Evolutionary conservation across 176 grass and related monocot genomes (phyloP).

Genomic region (Otatea glauca): DNA sequence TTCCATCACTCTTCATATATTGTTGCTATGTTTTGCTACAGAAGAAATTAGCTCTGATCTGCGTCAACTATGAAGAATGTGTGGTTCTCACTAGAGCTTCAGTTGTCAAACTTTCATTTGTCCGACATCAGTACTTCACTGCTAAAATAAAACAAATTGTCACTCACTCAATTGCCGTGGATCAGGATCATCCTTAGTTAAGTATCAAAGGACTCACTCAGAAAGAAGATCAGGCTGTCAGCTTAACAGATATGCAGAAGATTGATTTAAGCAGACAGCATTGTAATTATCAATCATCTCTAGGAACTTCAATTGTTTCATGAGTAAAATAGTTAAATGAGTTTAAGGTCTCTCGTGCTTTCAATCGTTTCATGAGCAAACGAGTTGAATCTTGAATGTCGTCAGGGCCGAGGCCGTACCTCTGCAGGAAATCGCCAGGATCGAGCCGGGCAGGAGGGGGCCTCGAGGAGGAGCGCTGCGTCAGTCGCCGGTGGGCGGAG

Average conservation of each 20-base stretch:
- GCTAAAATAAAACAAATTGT: background rate
- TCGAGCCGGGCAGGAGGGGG: background rate
- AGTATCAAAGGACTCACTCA: background rate
- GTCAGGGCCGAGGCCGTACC: background rate
- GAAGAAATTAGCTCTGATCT: background rate
- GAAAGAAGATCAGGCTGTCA: background rate
- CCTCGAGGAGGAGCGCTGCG: background rate
- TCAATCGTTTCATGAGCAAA: background rate
- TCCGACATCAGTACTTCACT: background rate
- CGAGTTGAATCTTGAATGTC: background rate
- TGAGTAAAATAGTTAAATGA: background rate
- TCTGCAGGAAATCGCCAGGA: background rate
- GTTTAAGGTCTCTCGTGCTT: background rate
- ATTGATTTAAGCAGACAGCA: background rate
- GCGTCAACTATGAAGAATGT: background rate
- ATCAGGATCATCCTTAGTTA: background rate
- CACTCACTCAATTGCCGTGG: background rate
- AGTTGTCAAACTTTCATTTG: constrained; percentile 8
- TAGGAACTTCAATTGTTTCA: background rate
- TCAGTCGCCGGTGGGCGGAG: background rate
- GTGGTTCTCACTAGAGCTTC: background rate
- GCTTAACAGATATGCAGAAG: background rate
- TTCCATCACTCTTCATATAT: constrained; percentile 50
- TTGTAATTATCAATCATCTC: background rate
- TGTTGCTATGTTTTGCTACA: constrained; percentile 11